Base-by-base conservation (phyloP, 2,329 filamentous ascomycete species). In the Dothistroma pini region DNA sequence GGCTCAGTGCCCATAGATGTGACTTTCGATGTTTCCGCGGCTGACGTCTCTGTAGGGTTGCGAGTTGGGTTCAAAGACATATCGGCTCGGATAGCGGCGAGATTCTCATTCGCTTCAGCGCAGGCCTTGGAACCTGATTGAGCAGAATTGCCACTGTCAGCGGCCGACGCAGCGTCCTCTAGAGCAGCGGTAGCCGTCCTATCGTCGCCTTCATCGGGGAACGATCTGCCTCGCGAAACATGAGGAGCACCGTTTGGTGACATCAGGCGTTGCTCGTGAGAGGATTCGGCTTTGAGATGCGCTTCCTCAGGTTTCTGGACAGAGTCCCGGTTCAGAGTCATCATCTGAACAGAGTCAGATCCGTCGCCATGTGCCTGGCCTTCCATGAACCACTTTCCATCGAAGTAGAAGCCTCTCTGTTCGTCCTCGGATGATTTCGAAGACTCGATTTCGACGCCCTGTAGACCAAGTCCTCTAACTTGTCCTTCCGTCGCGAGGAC, bases 31-130 rank as follows among this genome's bases (percentile, higher is more conserved):
- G 10, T 53, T 25, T 31, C 16, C 19, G 14, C 31, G 14, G 51
- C 35, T n/a, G 51, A 25, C 3, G 51, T 53, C 16, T 53, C 51
- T 29, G 51, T 53, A 6, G 51, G 51, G 31, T 53, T 53, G 31
- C 51, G 51, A 11, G 51, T 53, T n/a, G 51, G 51, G n/a, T 53
- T 53, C 25, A 53, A 29, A 53, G 51, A 53, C 51, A 53, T 53
- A 11, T 53, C 51, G 10, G 51, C 51, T 12, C 51, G 51, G 31
- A 53, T 53, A 21, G 51, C 51, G 16, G 51, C 51, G 14, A 53
- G 51, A 9, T 53, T 29, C 4, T 53, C 25, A 12, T 53, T 53
- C 6, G 51, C 51, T 3, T 53, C 51, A 21, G 51, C 51, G 19
- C 51, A 53, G 31, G 51, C 51, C 31, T 53, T 53, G 4, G 51